A percentile compares a stretch with the other conserved stretches of the same genome.
Evolutionary conservation across 176 grass and related monocot genomes (phyloP).

Genomic region (Carex parvula): DNA sequence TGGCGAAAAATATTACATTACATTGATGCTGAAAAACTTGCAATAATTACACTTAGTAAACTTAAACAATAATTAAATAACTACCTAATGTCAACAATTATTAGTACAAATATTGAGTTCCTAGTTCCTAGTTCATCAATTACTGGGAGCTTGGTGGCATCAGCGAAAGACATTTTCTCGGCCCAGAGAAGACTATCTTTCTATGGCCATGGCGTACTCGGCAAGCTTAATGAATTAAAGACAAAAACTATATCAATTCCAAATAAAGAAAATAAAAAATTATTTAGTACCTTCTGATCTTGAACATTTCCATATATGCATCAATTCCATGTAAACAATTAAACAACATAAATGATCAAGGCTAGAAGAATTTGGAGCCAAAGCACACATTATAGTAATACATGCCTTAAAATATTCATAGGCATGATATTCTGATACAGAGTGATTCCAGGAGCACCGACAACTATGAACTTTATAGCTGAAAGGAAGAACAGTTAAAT

Average conservation of each 20-base stretch:
- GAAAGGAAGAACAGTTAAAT: constrained; percentile 75
- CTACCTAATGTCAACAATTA: no score
- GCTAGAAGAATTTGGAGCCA: neutral
- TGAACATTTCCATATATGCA: constrained; percentile 99
- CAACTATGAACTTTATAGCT: constrained; percentile 81
- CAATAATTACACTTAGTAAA: no score
- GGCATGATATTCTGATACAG: constrained; percentile 84
- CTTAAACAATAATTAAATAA: no score
- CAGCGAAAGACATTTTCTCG: no score
- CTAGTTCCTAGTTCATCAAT: no score
- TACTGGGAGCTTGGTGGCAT: no score
- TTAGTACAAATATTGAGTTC: no score
- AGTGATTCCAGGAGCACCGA: constrained; percentile 83
- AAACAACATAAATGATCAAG: constrained; percentile 30
- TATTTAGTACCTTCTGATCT: constrained; percentile 50
- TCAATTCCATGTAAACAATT: constrained; percentile 17
- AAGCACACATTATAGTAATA: constrained; percentile 14
- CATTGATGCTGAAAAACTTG: no score
- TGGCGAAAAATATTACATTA: no score
- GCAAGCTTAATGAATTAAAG: neutral
- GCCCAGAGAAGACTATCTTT: no score
- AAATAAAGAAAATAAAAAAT: neutral
- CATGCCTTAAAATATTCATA: constrained; percentile 92
- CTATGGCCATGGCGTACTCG: no score
- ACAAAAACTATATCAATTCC: constrained; percentile 2